Base-by-base conservation (phyloP, 441 rosid species). In the Euphorbia neoarborescens region DNA sequence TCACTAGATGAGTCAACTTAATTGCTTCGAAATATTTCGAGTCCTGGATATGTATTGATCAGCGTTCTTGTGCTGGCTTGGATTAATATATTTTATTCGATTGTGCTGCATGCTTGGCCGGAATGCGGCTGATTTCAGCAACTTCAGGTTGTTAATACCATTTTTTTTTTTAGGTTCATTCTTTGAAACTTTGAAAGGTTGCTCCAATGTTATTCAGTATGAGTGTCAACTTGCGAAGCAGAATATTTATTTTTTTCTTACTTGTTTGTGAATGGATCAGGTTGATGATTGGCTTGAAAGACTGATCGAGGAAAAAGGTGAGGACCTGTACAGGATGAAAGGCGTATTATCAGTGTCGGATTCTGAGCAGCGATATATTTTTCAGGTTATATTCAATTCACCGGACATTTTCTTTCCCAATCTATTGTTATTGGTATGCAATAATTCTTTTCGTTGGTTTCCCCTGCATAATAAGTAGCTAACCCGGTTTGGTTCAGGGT, bases 271-370 rank as follows among this genome's bases (percentile, higher is more conserved):
- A 50, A 71, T 67, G 71, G 66, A 60, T 20, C 77, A 88, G 93
- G 83, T 87, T 53, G 91, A 88, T 62, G 91, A 89, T 80, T 89
- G 91, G 94, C 80, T 89, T 28, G 86, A 87, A 77, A 84, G 94
- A 79, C 65, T 87, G 61, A 75, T 83, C n/a, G 92, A 89, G 72
- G 96, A 85, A 68, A 88, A 83, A 76, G 90, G 89, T 25, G 92
- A 88, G 42, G 91, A 88, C 79, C 77, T 90, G 72, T 90, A 88
- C 81, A 77, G 91, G 75, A 84, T 88, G 96, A 90, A 90, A 77
- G 88, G 96, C 10, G 81, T 89, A 27, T 51, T 89, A 65, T 82
- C 85, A 0, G 80, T 87, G 60, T 76, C 78, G 25, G 76, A 75
- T 65, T 81, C 80, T 2, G 86, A 87, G 66, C 81, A 82, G 69